A percentile compares a stretch with the other conserved stretches of the same genome.
phyloP scores from a whole-genome alignment of 768 basidiomycete species.

The Agaricus blazei region DNA sequence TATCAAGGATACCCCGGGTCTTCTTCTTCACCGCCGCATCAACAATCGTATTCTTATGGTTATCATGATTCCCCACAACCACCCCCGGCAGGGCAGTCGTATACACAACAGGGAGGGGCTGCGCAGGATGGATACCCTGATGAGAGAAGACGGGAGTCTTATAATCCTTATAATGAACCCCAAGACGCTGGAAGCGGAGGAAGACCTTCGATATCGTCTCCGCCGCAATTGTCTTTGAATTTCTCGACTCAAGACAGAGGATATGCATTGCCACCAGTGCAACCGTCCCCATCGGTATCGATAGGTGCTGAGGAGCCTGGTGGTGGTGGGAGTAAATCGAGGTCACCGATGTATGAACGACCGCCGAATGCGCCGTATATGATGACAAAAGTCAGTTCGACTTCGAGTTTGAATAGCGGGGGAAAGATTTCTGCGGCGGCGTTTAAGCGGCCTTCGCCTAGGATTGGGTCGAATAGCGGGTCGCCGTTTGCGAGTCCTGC shows the following conservation, averaged over 20 bases:
- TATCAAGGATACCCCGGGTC: not conserved
- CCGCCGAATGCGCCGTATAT: conserved; percentile 12
- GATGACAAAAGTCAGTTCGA: not conserved
- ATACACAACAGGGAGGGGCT: too few relatives aligned
- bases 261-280: not conserved
- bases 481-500: conserved; percentile 2
- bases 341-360: too few relatives aligned
- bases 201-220: not conserved
- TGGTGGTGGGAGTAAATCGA: too few relatives aligned
- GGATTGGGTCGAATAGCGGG: conserved; percentile 15
- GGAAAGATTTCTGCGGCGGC: conserved; percentile 75
- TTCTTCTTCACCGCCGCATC: not conserved
- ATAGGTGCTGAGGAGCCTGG: too few relatives aligned
- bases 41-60: not conserved
- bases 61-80: too few relatives aligned
- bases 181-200: not conserved
- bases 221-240: too few relatives aligned
- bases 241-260: too few relatives aligned
- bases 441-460: conserved; percentile 49
- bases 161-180: not conserved
- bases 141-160: not conserved
- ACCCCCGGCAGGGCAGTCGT: too few relatives aligned
- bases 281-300: not conserved
- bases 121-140: not conserved
- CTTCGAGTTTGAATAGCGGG: conserved; percentile 16